A percentile compares a stretch with the other conserved stretches of the same genome.
Evolutionary conservation across 2,329 filamentous ascomycete species (phyloP).

Genomic region (Colletotrichum scovillei): DNA sequence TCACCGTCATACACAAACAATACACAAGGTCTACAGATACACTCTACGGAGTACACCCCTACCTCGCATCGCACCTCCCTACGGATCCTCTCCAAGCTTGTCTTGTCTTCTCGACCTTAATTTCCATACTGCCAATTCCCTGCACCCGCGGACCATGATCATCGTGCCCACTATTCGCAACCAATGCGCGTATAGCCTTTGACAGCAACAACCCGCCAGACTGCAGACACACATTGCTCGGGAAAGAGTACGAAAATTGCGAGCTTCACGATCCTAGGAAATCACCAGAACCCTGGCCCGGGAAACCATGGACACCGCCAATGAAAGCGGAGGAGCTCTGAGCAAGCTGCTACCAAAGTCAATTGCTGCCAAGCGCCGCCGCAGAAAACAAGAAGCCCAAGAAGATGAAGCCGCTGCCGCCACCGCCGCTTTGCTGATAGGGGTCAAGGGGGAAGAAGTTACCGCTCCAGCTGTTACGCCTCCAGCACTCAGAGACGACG

Average conservation of each 20-base stretch:
- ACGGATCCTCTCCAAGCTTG: neutral
- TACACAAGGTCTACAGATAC: neutral
- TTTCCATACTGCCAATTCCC: conserved; percentile 14
- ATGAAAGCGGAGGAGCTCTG: conserved; percentile 40
- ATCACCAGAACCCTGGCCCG: neutral
- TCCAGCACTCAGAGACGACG: conserved; percentile 40
- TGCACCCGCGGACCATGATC: conserved; percentile 13
- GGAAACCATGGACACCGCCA: conserved; percentile 15
- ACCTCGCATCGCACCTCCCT: neutral
- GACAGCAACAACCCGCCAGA: conserved; percentile 19
- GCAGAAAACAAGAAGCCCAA: conserved; percentile 57
- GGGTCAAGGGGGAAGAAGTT: conserved; percentile 31
- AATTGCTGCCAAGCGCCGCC: conserved; percentile 60
- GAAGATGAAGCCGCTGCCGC: conserved; percentile 43
- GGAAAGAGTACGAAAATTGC: conserved; percentile 21
- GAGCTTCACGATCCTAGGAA: neutral
- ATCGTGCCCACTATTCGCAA: conserved; percentile 26
- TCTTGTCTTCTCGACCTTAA: conserved; percentile 18
- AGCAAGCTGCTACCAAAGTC: conserved; percentile 66
- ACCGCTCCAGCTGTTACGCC: conserved; percentile 24
- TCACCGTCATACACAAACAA: neutral
- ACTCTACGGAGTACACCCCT: neutral
- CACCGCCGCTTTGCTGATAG: conserved; percentile 37
- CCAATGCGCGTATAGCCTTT: conserved; percentile 24
- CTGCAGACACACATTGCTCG: neutral